phyloP scores from a whole-genome alignment of 345 rosid species.

The Sisymbrium irio region DNA sequence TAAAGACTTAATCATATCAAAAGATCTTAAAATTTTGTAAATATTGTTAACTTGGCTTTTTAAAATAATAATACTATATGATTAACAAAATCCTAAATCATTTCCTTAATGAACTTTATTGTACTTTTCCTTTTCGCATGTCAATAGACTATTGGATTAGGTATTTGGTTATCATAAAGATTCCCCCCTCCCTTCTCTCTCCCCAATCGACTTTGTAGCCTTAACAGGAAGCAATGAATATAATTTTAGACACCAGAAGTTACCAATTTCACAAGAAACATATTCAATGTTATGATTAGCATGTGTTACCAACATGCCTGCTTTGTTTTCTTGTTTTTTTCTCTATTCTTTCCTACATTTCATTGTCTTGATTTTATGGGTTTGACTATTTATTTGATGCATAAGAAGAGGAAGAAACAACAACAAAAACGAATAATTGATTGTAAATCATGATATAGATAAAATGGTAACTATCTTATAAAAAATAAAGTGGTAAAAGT shows the following conservation, averaged over 20 bases:
- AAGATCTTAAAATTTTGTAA: background rate
- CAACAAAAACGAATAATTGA: background rate
- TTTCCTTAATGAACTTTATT: constrained; percentile 32
- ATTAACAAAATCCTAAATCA: constrained; percentile 8
- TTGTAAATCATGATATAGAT: background rate
- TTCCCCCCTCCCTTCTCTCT: background rate
- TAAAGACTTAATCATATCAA: constrained; percentile 17
- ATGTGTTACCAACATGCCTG: constrained; percentile 38
- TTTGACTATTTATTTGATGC: background rate
- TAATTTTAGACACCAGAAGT: constrained; percentile 31
- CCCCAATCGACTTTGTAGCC: constrained; percentile 18
- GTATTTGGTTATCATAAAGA: constrained; percentile 6
- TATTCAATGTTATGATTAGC: constrained; percentile 32
- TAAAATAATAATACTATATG: background rate
- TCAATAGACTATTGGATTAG: constrained; percentile 25
- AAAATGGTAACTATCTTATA: background rate
- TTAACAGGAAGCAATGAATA: constrained; percentile 33
- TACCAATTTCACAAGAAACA: constrained; percentile 34
- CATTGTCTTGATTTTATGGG: background rate
- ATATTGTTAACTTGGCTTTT: background rate
- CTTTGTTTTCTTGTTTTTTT: constrained; percentile 8
- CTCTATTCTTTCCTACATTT: background rate
- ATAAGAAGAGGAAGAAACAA: background rate
- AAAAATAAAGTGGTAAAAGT: background rate
- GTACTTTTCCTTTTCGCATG: constrained; percentile 26